Conservation (phyloP, 495 filamentous ascomycete genomes). For the Thozetella sp. region DNA sequence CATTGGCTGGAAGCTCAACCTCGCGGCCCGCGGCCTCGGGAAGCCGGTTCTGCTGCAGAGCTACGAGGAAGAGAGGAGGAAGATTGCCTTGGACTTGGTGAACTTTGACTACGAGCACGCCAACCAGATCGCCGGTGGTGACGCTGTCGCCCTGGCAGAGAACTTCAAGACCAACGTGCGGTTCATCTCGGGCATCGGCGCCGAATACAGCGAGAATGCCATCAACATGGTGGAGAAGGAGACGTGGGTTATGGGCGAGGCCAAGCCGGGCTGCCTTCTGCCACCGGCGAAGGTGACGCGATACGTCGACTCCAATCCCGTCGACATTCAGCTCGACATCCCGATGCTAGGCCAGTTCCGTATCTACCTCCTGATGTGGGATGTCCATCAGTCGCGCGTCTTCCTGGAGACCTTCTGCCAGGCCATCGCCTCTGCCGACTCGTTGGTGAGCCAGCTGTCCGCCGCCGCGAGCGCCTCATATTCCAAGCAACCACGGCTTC, state of each 20-base stretch:
- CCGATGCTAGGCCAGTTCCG: constrained; percentile 70
- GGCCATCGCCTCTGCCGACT: constrained; percentile 36
- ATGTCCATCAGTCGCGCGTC: constrained; percentile 47
- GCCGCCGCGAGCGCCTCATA: constrained; percentile 53
- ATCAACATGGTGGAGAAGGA: constrained; percentile 47
- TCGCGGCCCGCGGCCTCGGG: constrained; percentile 59
- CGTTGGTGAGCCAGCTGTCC: constrained; percentile 49
- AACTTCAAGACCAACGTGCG: constrained; percentile 68
- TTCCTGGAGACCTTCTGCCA: constrained; percentile 59
- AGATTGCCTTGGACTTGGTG: constrained; percentile 64
- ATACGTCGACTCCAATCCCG: constrained; percentile 70
- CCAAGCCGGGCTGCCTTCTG: constrained; percentile 60
- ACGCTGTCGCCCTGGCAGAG: constrained; percentile 54
- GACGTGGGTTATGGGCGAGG: constrained; percentile 42
- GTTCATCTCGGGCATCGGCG: constrained; percentile 68
- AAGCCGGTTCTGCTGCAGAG: constrained; percentile 57
- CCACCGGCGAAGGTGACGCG: constrained; percentile 65
- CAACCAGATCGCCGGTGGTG: constrained; percentile 59
- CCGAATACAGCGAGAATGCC: constrained; percentile 60
- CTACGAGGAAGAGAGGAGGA: constrained; percentile 65
- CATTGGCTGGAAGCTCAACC: constrained; percentile 73
- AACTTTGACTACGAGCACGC: constrained; percentile 67
- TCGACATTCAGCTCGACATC: constrained; percentile 74
- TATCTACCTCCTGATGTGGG: constrained; percentile 63
- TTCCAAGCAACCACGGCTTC: constrained; percentile 45